These are phyloP conservation scores for Ophiostoma ips DNA, from an alignment of 2,329 filamentous ascomycete species.

Conservation along the genomic window DNA sequence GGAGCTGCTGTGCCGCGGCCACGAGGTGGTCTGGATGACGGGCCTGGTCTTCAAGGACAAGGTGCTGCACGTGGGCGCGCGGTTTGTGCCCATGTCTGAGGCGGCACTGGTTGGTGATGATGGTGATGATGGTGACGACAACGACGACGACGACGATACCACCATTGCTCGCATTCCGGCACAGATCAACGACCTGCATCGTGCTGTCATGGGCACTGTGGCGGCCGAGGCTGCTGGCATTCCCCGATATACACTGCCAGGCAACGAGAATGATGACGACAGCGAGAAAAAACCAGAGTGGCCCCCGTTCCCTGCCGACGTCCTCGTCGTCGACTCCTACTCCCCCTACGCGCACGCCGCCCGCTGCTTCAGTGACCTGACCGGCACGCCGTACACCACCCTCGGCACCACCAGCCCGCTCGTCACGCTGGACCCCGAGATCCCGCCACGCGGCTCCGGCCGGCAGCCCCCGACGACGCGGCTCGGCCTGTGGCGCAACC, in stretches of 20 bases:
- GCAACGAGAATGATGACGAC: not conserved
- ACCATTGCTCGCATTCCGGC: constrained; percentile 9
- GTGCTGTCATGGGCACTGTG: not conserved
- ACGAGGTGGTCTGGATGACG: constrained; percentile 26
- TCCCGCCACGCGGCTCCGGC: constrained; percentile 20
- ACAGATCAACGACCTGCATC: constrained; percentile 9
- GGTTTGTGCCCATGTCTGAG: constrained; percentile 20
- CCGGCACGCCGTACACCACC: constrained; percentile 22
- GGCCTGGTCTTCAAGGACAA: constrained; percentile 21
- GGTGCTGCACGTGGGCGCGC: constrained; percentile 22
- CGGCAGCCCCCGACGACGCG: constrained; percentile 18
- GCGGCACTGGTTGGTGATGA: constrained; percentile 16
- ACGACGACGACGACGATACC: too few relatives aligned
- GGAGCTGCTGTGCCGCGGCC: constrained; percentile 24
- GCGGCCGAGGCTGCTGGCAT: not conserved
- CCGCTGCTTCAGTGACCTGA: constrained; percentile 11
- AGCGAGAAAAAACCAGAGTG: not conserved
- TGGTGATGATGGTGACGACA: too few relatives aligned
- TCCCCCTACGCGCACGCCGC: constrained; percentile 12
- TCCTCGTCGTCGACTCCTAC: constrained; percentile 13
- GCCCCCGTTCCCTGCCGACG: constrained; percentile 8
- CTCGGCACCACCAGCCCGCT: constrained; percentile 27
- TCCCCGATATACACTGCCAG: not conserved
- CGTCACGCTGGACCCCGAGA: constrained; percentile 17
- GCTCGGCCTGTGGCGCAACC: constrained; percentile 18